phyloP scores from a whole-genome alignment of 2,329 filamentous ascomycete species.

The Graphiopsis chlorocephala region DNA sequence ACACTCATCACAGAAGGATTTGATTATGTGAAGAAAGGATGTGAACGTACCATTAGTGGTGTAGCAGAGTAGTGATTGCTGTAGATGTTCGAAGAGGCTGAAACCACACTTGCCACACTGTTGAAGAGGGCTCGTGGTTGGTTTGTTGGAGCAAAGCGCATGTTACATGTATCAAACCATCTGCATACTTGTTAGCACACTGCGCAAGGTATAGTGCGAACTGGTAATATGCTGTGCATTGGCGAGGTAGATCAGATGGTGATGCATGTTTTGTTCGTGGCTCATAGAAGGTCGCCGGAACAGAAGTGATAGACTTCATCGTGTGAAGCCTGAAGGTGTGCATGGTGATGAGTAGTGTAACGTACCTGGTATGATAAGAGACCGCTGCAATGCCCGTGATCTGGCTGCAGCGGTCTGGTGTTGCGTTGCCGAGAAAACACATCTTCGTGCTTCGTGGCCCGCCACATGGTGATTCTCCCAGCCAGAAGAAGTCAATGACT shows the following conservation, averaged over 20 bases:
- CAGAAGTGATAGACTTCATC: constrained; percentile 35
- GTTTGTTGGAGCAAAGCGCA: not conserved
- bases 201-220: not conserved
- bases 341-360: not conserved
- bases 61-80: not conserved
- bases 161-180: not conserved
- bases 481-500: not conserved
- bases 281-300: constrained; percentile 37
- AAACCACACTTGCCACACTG: constrained; percentile 1
- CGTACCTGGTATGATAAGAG: constrained; percentile 17
- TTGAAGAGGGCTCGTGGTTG: not conserved
- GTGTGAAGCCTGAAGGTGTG: constrained; percentile 16
- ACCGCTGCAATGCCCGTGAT: not conserved
- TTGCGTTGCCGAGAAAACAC: not conserved
- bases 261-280: constrained; percentile 42
- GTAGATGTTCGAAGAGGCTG: not conserved
- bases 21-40: constrained; percentile 1
- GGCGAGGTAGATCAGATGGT: constrained; percentile 37
- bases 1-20: constrained; percentile 37
- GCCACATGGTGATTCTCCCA: not conserved
- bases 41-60: constrained; percentile 10
- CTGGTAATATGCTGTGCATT: not conserved
- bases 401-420: not conserved
- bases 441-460: not conserved
- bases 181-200: constrained; percentile 2